Evolutionary conservation across 345 rosid genomes (phyloP).

Genomic region (Pseudoturritis turrita): DNA sequence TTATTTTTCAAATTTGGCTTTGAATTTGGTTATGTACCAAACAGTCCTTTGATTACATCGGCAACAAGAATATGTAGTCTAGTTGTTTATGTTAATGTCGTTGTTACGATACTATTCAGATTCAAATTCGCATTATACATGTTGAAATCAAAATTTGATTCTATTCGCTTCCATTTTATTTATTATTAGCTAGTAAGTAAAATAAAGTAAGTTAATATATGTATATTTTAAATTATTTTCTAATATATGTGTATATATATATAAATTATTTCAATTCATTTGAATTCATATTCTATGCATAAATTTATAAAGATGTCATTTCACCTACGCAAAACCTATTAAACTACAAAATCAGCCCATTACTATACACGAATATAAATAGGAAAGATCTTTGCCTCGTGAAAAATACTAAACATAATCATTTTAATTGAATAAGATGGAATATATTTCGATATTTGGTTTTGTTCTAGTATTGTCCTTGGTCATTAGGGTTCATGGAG

Average conservation of each 20-base stretch:
- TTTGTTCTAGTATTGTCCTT: neutral
- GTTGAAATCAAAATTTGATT: too few relatives aligned
- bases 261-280: neutral
- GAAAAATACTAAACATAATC: neutral
- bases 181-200: too few relatives aligned
- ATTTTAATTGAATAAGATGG: neutral
- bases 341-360: neutral
- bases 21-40: too few relatives aligned
- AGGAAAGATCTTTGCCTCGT: neutral
- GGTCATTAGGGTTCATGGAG: neutral
- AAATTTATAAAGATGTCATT: neutral
- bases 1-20: too few relatives aligned
- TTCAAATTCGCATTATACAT: too few relatives aligned
- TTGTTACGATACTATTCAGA: too few relatives aligned
- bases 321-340: neutral
- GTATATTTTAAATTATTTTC: too few relatives aligned
- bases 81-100: too few relatives aligned
- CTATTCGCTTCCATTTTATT: too few relatives aligned
- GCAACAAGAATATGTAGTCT: too few relatives aligned
- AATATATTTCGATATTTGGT: neutral
- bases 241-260: neutral
- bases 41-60: too few relatives aligned
- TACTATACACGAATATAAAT: neutral
- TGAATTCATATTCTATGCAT: neutral
- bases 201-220: too few relatives aligned